Evolutionary conservation across 1,139 yeast genomes (phyloP).

Genomic region (Yamadazyma dendronema): DNA sequence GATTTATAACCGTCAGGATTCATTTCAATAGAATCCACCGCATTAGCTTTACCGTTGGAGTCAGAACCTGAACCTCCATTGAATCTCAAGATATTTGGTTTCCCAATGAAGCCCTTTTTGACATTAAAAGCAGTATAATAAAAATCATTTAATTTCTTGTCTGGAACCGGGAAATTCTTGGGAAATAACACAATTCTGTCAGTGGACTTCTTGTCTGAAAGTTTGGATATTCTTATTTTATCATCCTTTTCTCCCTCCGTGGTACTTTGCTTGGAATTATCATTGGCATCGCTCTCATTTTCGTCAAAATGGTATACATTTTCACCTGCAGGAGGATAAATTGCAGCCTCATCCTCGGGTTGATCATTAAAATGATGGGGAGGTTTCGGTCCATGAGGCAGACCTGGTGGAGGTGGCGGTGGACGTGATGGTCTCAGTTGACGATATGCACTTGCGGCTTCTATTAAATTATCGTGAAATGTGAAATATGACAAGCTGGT

Average conservation of each 20-base stretch:
- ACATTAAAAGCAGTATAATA: conserved; percentile 7
- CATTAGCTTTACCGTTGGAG: conserved; percentile 7
- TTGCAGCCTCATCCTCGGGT: too few relatives aligned
- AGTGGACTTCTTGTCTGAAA: conserved; percentile 5
- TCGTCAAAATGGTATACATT: too few relatives aligned
- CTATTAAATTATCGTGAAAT: conserved; percentile 1
- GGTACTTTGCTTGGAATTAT: neutral
- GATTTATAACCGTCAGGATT: conserved; percentile 7
- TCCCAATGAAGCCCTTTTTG: conserved; percentile 3
- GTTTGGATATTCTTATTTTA: conserved; percentile 2
- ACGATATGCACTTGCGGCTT: neutral
- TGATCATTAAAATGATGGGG: neutral
- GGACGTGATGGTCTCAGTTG: neutral
- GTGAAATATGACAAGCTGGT: conserved; percentile 2
- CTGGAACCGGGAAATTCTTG: conserved; percentile 12
- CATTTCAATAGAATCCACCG: conserved; percentile 9
- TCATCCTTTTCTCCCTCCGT: neutral
- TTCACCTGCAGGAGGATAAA: too few relatives aligned
- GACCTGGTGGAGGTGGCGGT: neutral
- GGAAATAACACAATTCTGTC: conserved; percentile 16
- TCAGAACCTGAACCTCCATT: conserved; percentile 5
- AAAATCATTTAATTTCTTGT: conserved; percentile 7
- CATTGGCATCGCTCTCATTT: neutral
- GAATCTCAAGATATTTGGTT: conserved; percentile 8
- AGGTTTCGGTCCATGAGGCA: neutral